These are phyloP conservation scores for Penicillium hordei DNA, from an alignment of 2,329 filamentous ascomycete species.

Conservation along the genomic window DNA sequence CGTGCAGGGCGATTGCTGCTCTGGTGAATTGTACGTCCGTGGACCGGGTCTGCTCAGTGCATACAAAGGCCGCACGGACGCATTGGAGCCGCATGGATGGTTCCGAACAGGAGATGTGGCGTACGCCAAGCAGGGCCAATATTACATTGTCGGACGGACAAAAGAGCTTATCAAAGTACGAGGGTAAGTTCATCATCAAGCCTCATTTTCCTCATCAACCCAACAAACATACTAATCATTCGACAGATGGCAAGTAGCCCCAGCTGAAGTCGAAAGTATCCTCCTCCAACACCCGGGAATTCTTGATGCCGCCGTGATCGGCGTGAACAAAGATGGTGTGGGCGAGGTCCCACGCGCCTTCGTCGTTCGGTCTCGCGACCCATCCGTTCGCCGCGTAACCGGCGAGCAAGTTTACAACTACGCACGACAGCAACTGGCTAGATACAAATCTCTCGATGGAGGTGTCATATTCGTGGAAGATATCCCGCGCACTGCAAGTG, in stretches of 20 bases:
- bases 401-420: slow-evolving; percentile 47
- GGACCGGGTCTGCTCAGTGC: slow-evolving; percentile 37
- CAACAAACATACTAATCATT: background rate
- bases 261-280: slow-evolving; percentile 49
- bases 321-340: slow-evolving; percentile 39
- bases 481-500: slow-evolving; percentile 51
- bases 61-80: slow-evolving; percentile 40
- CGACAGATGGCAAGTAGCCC: slow-evolving; percentile 49
- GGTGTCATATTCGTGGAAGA: slow-evolving; percentile 51
- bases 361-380: slow-evolving; percentile 40
- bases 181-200: slow-evolving; percentile 34
- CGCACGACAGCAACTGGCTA: slow-evolving; percentile 43
- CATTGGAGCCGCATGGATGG: slow-evolving; percentile 42
- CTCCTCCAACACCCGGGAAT: slow-evolving; percentile 48
- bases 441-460: slow-evolving; percentile 51
- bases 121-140: slow-evolving; percentile 36
- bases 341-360: slow-evolving; percentile 48
- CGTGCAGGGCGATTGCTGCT: slow-evolving; percentile 30
- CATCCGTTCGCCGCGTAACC: slow-evolving; percentile 26
- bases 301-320: slow-evolving; percentile 49
- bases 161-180: slow-evolving; percentile 51
- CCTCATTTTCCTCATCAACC: background rate
- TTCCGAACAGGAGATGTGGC: slow-evolving; percentile 48
- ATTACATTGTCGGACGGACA: slow-evolving; percentile 43
- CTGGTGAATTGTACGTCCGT: slow-evolving; percentile 46